Evolutionary conservation across 2,329 filamentous ascomycete genomes (phyloP), one percentile per base, ranked within the genome.

Genomic region (Huntiella moniliformis): DNA sequence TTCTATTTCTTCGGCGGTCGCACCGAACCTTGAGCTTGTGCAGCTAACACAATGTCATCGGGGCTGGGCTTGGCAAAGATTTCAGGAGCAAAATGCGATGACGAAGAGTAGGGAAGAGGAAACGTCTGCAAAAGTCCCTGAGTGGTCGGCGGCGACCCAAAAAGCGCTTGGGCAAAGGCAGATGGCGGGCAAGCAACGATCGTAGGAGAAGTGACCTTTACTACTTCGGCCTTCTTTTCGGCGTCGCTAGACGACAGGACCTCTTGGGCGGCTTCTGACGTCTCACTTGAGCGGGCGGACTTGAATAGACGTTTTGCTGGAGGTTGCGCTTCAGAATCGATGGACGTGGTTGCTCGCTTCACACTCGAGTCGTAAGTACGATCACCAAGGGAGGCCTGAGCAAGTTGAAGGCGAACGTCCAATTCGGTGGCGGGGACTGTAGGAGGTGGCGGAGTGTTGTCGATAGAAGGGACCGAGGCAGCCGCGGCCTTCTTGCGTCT

Each of bases 51-150:
- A 57, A 91, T 65, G 60, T 95, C 87, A 65, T 96, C 87, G 54
- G 87, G 87, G 63, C 87, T 95, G 46, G 88, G 87, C 59, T 77
- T 75, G 67, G 79, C 68, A 64, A 95, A 95, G 49, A 78, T 74
- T 57, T 75, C 66, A 56, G 67, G 57, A 62, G 67, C 57, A 58
- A 67, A 67, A 47, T 64, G 61, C 28, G 67, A 61, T 36, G 67
- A 67, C 11, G 62, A 61, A 53, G 67, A 61, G 50, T 73, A 73
- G 44, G 71, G 70, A 55, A 73, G 61, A 37, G 62, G 53, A 48
- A 61, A 64, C 11, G 56, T 55, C 16, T 59, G 57, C 12, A 54
- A 53, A 39, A 52, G 51, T 43, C 50, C 45, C 44, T 52, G 48
- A 31, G 38, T 37, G 42, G 51, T 50, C 15, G 55, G 51, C 48